phyloP scores from a whole-genome alignment of 176 grass and related monocot species.

The Metroxylon sagu region DNA sequence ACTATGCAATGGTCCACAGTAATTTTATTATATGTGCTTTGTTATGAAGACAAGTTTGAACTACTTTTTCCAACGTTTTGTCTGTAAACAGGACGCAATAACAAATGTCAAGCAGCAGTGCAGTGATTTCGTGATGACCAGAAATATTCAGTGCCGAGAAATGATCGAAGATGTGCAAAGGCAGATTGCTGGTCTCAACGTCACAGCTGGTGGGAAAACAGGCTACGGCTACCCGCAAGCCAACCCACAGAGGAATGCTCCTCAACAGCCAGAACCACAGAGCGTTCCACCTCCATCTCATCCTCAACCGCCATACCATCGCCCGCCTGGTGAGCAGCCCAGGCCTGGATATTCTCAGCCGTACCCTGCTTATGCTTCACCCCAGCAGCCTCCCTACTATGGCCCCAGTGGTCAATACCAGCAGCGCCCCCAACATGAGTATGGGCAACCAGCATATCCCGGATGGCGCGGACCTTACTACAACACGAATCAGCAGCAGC shows the following conservation, averaged over 20 bases:
- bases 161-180: constrained; percentile 27
- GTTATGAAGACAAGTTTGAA: no score
- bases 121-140: constrained; percentile 35
- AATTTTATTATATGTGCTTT: no score
- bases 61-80: no score
- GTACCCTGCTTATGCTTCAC: constrained; percentile 26
- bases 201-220: constrained; percentile 29
- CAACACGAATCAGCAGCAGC: constrained; percentile 44
- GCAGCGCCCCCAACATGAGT: constrained; percentile 36
- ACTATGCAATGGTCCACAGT: no score
- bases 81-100: constrained; percentile 22
- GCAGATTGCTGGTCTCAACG: constrained; percentile 64
- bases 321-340: constrained; percentile 22
- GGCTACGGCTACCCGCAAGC: constrained; percentile 29
- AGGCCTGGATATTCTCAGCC: constrained; percentile 27
- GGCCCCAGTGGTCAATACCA: constrained; percentile 29
- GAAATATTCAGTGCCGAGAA: constrained; percentile 26
- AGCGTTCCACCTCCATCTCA: no score
- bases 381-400: constrained; percentile 4
- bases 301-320: constrained; percentile 37
- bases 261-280: constrained; percentile 2
- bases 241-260: constrained; percentile 30
- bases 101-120: constrained; percentile 33
- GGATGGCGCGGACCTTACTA: constrained; percentile 86
- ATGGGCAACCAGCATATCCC: constrained; percentile 81